These are phyloP conservation scores for Musa troglodytarum DNA, from an alignment of 176 grass and related monocot species.

Conservation along the genomic window DNA sequence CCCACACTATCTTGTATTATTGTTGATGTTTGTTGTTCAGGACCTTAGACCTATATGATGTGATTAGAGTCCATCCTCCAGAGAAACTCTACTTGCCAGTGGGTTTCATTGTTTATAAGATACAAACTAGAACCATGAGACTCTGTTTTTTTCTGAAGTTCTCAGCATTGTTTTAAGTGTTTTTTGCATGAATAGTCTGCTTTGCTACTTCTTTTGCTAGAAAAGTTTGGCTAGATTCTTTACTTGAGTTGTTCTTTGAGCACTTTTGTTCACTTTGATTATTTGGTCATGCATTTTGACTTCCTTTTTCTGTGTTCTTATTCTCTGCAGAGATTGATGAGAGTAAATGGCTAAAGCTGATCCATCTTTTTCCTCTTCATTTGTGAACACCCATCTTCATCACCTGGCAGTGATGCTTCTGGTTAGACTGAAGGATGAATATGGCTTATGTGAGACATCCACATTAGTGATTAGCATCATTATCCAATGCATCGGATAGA, in stretches of 20 bases:
- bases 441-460: neutral
- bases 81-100: neutral
- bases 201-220: neutral
- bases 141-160: neutral
- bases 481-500: neutral
- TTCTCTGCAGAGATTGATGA: conserved; percentile 15
- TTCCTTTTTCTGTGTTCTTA: neutral
- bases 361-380: conserved; percentile 13
- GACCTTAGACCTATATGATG: too few relatives aligned
- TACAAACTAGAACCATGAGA: neutral
- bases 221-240: neutral
- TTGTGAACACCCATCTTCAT: neutral
- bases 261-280: neutral
- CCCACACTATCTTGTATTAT: neutral
- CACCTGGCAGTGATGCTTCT: neutral
- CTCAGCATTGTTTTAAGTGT: too few relatives aligned
- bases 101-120: neutral
- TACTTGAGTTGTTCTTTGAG: conserved; percentile 1
- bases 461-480: neutral
- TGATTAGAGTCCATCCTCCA: too few relatives aligned
- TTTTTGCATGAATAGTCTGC: neutral
- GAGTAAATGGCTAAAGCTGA: conserved; percentile 16
- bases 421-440: neutral
- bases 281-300: neutral
- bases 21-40: neutral